Percentiles rank a stretch among this genome's conserved stretches.
These are phyloP conservation scores for Alternaria tenuissima DNA, from an alignment of 2,329 filamentous ascomycete genomes.

Conservation along the genomic window DNA sequence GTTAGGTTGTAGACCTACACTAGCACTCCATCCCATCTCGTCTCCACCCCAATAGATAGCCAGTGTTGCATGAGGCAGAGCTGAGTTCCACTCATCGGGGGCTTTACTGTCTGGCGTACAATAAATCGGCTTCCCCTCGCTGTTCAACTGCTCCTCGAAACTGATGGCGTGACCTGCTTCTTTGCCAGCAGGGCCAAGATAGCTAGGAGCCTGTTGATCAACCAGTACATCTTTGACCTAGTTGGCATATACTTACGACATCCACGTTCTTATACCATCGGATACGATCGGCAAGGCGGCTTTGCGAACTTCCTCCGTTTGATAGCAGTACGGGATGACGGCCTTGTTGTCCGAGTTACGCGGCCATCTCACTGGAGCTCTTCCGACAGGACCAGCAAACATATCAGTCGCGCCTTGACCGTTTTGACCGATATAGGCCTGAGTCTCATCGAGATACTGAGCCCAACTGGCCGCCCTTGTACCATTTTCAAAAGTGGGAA, in stretches of 20 bases:
- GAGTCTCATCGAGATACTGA: background rate
- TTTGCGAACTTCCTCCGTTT: background rate
- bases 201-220: background rate
- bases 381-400: background rate
- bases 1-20: background rate
- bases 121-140: background rate
- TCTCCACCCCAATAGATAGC: constrained; percentile 5
- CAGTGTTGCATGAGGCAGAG: constrained; percentile 1
- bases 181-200: background rate
- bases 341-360: background rate
- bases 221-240: background rate
- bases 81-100: constrained; percentile 2
- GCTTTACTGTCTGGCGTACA: background rate
- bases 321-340: constrained; percentile 8
- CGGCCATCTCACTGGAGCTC: background rate
- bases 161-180: constrained; percentile 2
- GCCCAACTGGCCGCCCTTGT: constrained; percentile 1
- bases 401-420: background rate
- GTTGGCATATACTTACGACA: background rate
- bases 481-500: background rate
- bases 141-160: background rate
- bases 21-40: background rate
- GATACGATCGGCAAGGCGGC: background rate
- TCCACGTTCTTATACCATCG: constrained; percentile 2
- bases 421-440: background rate